These are phyloP conservation scores for Fusarium cicatricum DNA, from an alignment of 2,329 filamentous ascomycete genomes.

Conservation along the genomic window DNA sequence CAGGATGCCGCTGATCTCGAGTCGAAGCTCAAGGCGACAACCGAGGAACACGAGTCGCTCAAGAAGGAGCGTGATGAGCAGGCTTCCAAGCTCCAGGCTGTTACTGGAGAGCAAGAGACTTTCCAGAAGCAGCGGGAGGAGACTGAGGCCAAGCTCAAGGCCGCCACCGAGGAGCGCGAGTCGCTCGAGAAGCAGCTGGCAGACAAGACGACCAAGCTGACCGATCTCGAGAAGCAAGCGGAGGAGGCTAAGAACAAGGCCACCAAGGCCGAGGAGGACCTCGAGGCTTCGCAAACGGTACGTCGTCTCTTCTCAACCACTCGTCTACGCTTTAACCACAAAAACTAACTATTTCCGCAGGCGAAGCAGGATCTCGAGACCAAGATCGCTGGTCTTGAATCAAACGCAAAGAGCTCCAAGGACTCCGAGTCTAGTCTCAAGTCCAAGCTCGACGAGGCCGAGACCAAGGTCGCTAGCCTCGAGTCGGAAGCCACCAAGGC, in stretches of 20 bases:
- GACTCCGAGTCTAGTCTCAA: slow-evolving; percentile 32
- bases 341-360: slow-evolving; percentile 26
- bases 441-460: slow-evolving; percentile 32
- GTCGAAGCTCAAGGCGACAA: slow-evolving; percentile 38
- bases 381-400: slow-evolving; percentile 30
- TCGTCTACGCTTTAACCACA: no score
- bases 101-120: slow-evolving; percentile 25
- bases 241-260: slow-evolving; percentile 50
- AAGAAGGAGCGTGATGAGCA: slow-evolving; percentile 36
- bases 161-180: slow-evolving; percentile 40
- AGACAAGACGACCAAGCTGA: slow-evolving; percentile 43
- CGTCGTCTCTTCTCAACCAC: slow-evolving; percentile 9
- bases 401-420: slow-evolving; percentile 27
- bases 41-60: slow-evolving; percentile 32
- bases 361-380: slow-evolving; percentile 37
- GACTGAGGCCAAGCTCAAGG: slow-evolving; percentile 38
- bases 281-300: slow-evolving; percentile 47
- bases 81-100: slow-evolving; percentile 32
- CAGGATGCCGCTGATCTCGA: slow-evolving; percentile 34
- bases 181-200: slow-evolving; percentile 43
- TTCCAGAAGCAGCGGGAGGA: slow-evolving; percentile 34
- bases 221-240: slow-evolving; percentile 43
- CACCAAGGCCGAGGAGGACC: slow-evolving; percentile 48
- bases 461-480: slow-evolving; percentile 18
- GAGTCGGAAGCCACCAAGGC: slow-evolving; percentile 27